These are phyloP conservation scores for Paramecium tetraurelia DNA, from an alignment of 73 alveolate species.

Conservation along the genomic window DNA sequence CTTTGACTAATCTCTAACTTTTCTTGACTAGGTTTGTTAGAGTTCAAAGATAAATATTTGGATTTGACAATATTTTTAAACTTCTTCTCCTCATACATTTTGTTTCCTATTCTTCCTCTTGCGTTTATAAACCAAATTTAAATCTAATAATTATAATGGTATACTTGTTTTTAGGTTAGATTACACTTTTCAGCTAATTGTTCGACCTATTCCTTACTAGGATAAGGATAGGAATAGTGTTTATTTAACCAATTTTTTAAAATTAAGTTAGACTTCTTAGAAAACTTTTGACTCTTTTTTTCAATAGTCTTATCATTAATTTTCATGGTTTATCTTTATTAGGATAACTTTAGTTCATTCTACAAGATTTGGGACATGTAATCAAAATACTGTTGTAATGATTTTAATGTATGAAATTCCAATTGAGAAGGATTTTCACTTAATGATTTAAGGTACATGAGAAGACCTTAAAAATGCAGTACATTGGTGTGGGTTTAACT, in stretches of 20 bases:
- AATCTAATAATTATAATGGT: not conserved
- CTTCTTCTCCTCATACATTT: not conserved
- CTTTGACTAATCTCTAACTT: not conserved
- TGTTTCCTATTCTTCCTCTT: constrained; percentile 7
- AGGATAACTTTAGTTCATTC: not conserved
- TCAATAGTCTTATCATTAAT: not conserved
- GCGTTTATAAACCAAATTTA: constrained; percentile 45
- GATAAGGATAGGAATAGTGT: constrained; percentile 35
- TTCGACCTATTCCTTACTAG: not conserved
- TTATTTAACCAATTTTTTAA: constrained; percentile 20
- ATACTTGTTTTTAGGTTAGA: constrained; percentile 4
- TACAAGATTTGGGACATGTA: not conserved
- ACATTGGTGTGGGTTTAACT: not conserved
- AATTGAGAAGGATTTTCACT: constrained; percentile 31
- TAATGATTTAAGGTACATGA: constrained; percentile 5
- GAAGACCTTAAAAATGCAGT: not conserved
- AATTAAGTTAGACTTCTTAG: constrained; percentile 26
- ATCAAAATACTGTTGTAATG: not conserved
- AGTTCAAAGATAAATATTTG: not conserved
- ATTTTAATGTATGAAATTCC: constrained; percentile 11
- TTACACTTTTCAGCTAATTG: not conserved
- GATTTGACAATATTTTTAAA: constrained; percentile 26
- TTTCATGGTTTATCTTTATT: not conserved
- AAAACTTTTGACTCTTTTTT: not conserved
- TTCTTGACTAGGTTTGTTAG: not conserved